A percentile compares a stretch with the other conserved stretches of the same genome.
phyloP scores from a whole-genome alignment of 2,329 filamentous ascomycete species.

The Periglandula ipomoeae region DNA sequence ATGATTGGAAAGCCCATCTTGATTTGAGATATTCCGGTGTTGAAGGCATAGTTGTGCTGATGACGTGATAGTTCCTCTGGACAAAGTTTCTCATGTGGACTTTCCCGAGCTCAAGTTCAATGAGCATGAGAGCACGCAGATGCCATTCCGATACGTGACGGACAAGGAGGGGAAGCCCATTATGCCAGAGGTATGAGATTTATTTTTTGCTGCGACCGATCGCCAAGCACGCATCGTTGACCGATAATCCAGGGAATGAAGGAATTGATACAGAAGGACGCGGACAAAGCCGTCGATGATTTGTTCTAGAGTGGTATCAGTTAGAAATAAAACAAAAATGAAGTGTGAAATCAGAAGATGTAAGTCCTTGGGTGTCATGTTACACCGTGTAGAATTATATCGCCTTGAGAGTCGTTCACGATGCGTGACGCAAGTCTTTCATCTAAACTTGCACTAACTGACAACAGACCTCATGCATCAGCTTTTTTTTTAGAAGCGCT shows the following conservation, averaged over 20 bases:
- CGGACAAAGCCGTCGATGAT: slow-evolving; percentile 84
- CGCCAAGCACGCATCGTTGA: neutral
- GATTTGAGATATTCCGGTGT: neutral
- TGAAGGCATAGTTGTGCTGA: neutral
- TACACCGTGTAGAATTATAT: no score
- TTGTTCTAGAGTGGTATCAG: slow-evolving; percentile 49
- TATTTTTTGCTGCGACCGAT: neutral
- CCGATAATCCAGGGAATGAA: slow-evolving; percentile 73
- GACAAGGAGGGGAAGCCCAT: slow-evolving; percentile 66
- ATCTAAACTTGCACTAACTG: no score
- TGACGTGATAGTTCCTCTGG: slow-evolving; percentile 53
- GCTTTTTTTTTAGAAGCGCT: no score
- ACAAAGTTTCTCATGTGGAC: slow-evolving; percentile 74
- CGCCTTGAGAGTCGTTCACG: no score
- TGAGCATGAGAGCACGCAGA: slow-evolving; percentile 87
- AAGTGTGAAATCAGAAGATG: neutral
- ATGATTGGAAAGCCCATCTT: slow-evolving; percentile 18
- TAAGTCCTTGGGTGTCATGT: no score
- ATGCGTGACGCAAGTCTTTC: no score
- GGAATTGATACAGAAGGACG: slow-evolving; percentile 85
- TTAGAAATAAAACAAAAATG: neutral
- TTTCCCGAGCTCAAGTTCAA: slow-evolving; percentile 84
- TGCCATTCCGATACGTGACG: slow-evolving; percentile 95
- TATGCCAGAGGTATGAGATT: slow-evolving; percentile 72
- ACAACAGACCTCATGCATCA: no score